phyloP scores from a whole-genome alignment of 345 rosid species.

The Ceriops decandra region DNA sequence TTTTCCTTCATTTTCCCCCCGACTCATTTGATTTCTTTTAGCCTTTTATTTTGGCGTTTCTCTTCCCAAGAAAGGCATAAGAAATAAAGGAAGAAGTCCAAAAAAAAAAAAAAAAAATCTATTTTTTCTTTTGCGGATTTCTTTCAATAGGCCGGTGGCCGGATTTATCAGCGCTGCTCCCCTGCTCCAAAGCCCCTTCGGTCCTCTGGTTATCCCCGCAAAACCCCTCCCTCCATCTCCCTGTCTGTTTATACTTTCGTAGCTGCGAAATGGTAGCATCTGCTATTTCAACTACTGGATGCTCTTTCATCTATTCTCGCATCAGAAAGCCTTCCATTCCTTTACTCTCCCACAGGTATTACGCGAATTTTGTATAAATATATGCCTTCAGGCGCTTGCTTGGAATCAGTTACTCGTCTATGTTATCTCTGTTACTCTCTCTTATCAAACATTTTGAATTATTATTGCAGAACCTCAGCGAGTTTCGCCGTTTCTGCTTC shows the following conservation, averaged over 20 bases:
- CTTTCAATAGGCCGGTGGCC: no score
- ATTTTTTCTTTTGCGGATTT: no score
- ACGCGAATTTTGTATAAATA: not conserved
- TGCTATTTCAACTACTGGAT: constrained; percentile 38
- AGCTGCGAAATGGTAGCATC: constrained; percentile 41
- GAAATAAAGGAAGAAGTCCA: no score
- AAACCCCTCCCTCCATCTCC: not conserved
- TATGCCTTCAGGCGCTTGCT: not conserved
- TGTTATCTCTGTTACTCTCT: not conserved
- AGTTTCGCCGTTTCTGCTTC: constrained; percentile 38
- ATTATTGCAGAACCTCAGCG: constrained; percentile 30
- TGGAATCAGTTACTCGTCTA: not conserved
- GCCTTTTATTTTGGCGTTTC: no score
- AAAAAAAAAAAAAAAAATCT: no score
- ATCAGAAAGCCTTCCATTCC: constrained; percentile 24
- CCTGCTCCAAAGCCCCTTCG: no score
- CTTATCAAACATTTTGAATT: constrained; percentile 2
- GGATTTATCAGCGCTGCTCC: no score
- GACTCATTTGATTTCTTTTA: no score
- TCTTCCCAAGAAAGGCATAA: no score
- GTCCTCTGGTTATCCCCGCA: not conserved
- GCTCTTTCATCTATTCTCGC: constrained; percentile 31
- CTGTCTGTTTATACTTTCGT: not conserved
- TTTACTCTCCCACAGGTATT: constrained; percentile 35
- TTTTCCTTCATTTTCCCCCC: no score